Base-by-base conservation (phyloP, 805 yeast species). In the Wickerhamomyces kurtzmanii region DNA sequence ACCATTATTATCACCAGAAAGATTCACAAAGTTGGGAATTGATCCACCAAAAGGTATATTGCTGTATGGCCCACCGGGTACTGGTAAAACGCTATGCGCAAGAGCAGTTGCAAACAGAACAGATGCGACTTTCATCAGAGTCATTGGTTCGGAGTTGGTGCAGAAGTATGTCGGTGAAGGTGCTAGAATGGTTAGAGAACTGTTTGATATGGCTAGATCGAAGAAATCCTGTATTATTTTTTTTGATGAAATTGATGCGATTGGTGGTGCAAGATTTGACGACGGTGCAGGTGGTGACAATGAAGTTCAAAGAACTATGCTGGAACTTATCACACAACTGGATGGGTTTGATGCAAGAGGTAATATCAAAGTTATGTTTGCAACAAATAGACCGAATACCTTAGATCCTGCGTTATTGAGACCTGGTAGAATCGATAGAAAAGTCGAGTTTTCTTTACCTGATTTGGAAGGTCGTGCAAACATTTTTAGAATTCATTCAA, bases 281-380 rank as follows among this genome's bases (percentile, higher is more conserved):
- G 98, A 91, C 54, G 97, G 97, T 47, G 97, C 97, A 8, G 97
- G 96, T 44, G 97, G 97, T 50, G 98, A 91, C 57, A 91, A 89
- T 53, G 99, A 91, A 62, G 98, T 91, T 30, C 98, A 91, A 62
- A 75, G 98, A 65, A 91, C 98, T 24, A 91, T 91, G 98, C 70
- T 91, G 71, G 98, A 91, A 58, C 73, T 91, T 46, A 91, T 91
- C 50, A 86, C 97, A 23, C 99, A 91, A 56, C 68, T 91, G 51
- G 99, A 91, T 56, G 99, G 99, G 30, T 91, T 91, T 55, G 98
- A 91, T 48, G 94, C 98, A 36, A 79, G 97, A 59, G 98, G 97
- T 49, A 91, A 91, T 57, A 91, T 91, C 55, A 91, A 91, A 65
- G 99, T 91, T 31, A 91, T 91, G 97, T 91, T 91, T 62, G 99